A percentile compares a stretch with the other conserved stretches of the same genome.
Conservation (phyloP, 176 grass and related monocot genomes). For the Hordeum marinum region DNA sequence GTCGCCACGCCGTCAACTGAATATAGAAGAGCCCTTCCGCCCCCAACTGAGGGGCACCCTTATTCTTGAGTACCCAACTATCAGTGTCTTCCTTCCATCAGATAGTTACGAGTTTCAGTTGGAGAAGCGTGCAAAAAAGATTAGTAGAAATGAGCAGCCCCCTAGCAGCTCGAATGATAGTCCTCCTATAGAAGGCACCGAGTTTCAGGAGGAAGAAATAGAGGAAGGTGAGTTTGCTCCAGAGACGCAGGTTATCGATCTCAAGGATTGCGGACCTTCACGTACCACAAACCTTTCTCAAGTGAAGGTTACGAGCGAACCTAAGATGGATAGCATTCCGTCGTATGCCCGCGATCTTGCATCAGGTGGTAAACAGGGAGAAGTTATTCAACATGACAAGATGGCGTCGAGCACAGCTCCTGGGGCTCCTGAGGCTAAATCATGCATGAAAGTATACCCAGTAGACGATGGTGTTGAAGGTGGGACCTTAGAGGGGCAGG, state of each 20-base stretch:
- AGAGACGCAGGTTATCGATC: constrained; percentile 63
- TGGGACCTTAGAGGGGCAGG: background rate
- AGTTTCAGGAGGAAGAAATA: constrained; percentile 85
- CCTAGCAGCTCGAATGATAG: background rate
- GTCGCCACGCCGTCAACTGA: constrained; percentile 53
- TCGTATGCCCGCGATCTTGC: background rate
- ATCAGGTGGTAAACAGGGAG: constrained; percentile 3
- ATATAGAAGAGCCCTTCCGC: constrained; percentile 49
- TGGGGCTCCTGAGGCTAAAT: background rate
- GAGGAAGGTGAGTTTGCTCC: constrained; percentile 72
- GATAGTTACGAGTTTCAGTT: constrained; percentile 63
- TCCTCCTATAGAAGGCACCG: constrained; percentile 32
- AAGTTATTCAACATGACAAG: background rate
- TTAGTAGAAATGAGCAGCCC: constrained; percentile 15
- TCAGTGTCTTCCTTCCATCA: constrained; percentile 78
- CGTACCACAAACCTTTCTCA: constrained; percentile 10
- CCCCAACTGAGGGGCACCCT: constrained; percentile 53
- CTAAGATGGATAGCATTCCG: background rate
- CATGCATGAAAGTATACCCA: background rate
- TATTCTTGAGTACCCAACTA: constrained; percentile 74
- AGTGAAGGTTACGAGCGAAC: background rate
- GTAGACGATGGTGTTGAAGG: background rate
- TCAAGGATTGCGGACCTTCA: constrained; percentile 32
- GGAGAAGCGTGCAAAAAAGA: constrained; percentile 28
- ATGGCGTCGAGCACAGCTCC: background rate